phyloP scores from a whole-genome alignment of 202 grass and related monocot genomes.

The Panicum hallii region DNA sequence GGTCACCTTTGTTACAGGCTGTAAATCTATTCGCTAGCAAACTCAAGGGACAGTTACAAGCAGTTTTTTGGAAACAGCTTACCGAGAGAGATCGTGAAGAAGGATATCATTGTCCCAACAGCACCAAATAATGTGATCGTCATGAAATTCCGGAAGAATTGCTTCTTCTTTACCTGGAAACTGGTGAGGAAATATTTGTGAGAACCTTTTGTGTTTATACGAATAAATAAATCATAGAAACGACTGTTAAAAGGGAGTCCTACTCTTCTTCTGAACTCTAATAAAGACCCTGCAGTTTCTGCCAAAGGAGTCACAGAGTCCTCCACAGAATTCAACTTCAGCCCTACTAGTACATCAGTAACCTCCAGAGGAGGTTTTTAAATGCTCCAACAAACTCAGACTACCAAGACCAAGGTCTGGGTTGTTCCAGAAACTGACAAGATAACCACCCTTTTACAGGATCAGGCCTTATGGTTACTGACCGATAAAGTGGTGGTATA shows the following conservation, averaged over 20 bases:
- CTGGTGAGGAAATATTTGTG: constrained; percentile 55
- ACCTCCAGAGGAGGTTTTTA: constrained; percentile 1
- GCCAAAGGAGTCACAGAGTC: not conserved
- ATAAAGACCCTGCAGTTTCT: not conserved
- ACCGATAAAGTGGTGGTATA: not conserved
- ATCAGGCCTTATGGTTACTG: constrained; percentile 7
- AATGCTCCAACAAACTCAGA: constrained; percentile 21
- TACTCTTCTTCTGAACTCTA: not conserved
- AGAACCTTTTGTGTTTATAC: constrained; percentile 2
- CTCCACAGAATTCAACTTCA: not conserved
- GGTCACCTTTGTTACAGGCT: not conserved
- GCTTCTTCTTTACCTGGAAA: constrained; percentile 99
- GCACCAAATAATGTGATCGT: constrained; percentile 94
- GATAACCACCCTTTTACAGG: not conserved
- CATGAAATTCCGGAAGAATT: constrained; percentile 97
- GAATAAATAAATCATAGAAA: not conserved
- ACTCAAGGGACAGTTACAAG: not conserved
- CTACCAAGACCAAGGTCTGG: not conserved
- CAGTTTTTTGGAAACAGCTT: constrained; percentile 35
- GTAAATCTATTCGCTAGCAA: not conserved
- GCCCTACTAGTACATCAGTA: not conserved
- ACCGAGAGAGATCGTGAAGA: constrained; percentile 88
- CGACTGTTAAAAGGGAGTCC: not conserved
- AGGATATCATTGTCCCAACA: constrained; percentile 92
- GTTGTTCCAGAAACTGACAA: not conserved